phyloP scores from a whole-genome alignment of 768 basidiomycete genomes.

The Cystofilobasidium ferigula region DNA sequence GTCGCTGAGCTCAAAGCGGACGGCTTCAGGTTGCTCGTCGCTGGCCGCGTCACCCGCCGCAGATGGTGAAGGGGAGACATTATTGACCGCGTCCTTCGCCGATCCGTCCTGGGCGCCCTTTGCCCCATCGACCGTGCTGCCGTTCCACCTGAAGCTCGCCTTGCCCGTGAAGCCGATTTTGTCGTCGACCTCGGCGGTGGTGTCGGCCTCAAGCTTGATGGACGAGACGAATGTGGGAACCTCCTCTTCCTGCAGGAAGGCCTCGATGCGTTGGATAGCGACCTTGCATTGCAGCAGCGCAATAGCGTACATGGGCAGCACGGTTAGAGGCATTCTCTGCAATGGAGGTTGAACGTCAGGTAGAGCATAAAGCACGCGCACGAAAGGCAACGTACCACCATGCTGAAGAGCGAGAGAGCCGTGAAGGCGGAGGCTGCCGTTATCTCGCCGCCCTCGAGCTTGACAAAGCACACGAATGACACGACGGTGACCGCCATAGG shows the following conservation, averaged over 20 bases:
- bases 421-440: conserved; percentile 77
- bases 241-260: conserved; percentile 56
- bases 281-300: conserved; percentile 60
- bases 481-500: conserved; percentile 71
- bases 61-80: conserved; percentile 31
- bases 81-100: background rate
- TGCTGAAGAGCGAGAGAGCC: conserved; percentile 70
- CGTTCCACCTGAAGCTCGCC: background rate
- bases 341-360: background rate
- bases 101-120: background rate
- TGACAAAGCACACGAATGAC: conserved; percentile 54
- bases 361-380: background rate
- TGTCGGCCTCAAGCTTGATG: conserved; percentile 43
- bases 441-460: conserved; percentile 59
- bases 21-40: conserved; percentile 21
- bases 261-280: conserved; percentile 54
- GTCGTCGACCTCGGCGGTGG: conserved; percentile 31
- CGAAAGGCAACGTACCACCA: conserved; percentile 47
- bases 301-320: conserved; percentile 52
- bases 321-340: background rate
- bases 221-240: conserved; percentile 61
- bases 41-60: conserved; percentile 27
- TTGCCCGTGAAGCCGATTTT: conserved; percentile 47
- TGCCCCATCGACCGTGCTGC: background rate
- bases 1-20: conserved; percentile 56